Percentiles rank a stretch among this genome's conserved stretches.
phyloP scores from a whole-genome alignment of 2,329 filamentous ascomycete genomes.

The Sclerotinia subarctica region DNA sequence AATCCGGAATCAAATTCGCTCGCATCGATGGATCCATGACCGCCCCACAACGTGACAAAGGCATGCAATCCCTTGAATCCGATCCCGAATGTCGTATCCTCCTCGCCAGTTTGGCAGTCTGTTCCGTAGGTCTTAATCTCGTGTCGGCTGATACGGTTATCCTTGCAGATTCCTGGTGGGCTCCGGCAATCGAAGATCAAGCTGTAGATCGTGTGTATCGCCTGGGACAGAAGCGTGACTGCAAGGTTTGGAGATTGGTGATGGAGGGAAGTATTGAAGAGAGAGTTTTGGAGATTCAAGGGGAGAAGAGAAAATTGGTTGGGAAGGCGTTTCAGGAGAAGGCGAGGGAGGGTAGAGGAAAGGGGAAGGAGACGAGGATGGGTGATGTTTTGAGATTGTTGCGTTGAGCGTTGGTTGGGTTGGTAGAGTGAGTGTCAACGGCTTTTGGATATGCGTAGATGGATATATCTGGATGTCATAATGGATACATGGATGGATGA shows the following conservation, averaged over 20 bases:
- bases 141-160: constrained; percentile 84
- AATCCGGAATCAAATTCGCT: constrained; percentile 59
- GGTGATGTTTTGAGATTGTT: constrained; percentile 51
- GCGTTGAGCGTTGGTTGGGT: neutral
- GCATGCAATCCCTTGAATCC: constrained; percentile 63
- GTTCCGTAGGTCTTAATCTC: constrained; percentile 81
- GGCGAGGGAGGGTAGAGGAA: constrained; percentile 47
- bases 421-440: neutral
- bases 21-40: constrained; percentile 82
- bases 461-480: neutral
- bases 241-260: constrained; percentile 76
- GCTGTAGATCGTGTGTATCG: constrained; percentile 86
- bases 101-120: constrained; percentile 78
- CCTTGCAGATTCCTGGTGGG: constrained; percentile 85
- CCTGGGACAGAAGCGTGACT: constrained; percentile 75
- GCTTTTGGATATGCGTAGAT: neutral
- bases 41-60: constrained; percentile 64
- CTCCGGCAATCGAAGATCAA: constrained; percentile 88
- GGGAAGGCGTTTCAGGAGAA: constrained; percentile 77
- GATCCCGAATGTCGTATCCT: constrained; percentile 69
- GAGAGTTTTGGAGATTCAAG: constrained; percentile 72
- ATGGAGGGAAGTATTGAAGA: constrained; percentile 82
- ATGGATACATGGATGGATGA: neutral
- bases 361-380: constrained; percentile 53
- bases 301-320: constrained; percentile 74